A percentile compares a stretch with the other conserved stretches of the same genome.
These are phyloP conservation scores for Ophiostoma sp. DNA, from an alignment of 2,329 filamentous ascomycete species.

Conservation along the genomic window DNA sequence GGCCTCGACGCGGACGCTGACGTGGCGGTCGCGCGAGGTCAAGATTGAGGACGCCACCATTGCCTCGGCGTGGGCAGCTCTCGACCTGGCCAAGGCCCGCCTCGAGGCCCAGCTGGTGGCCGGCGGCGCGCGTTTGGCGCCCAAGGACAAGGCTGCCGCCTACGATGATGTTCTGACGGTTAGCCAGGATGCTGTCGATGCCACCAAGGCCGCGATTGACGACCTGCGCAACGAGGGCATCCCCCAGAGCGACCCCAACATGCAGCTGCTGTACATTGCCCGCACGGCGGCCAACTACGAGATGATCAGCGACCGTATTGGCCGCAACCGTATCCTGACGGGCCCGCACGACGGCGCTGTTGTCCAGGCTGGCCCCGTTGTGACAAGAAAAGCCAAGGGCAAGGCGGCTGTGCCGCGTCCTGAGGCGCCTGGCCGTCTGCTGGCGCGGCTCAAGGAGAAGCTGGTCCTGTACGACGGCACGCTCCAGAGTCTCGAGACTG, in stretches of 20 bases:
- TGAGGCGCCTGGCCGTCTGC: conserved; percentile 70
- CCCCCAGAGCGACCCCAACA: conserved; percentile 76
- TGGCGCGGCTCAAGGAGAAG: conserved; percentile 80
- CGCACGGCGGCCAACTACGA: conserved; percentile 92
- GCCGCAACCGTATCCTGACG: conserved; percentile 84
- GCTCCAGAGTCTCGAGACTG: conserved; percentile 84
- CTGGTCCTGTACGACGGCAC: conserved; percentile 89
- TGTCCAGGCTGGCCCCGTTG: conserved; percentile 48
- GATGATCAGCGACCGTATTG: conserved; percentile 91
- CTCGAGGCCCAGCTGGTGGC: conserved; percentile 52
- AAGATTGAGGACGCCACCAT: conserved; percentile 92
- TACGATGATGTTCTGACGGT: conserved; percentile 90
- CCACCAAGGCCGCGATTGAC: conserved; percentile 89
- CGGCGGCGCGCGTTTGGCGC: conserved; percentile 49
- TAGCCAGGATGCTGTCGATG: conserved; percentile 91
- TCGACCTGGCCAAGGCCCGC: conserved; percentile 55
- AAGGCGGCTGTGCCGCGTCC: conserved; percentile 48
- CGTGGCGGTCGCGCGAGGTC: conserved; percentile 83
- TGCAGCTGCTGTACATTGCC: conserved; percentile 92
- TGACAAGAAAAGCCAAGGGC: conserved; percentile 37
- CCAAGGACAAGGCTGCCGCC: conserved; percentile 73
- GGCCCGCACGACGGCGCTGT: conserved; percentile 77
- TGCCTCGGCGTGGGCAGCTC: conserved; percentile 74
- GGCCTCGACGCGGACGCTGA: conserved; percentile 70
- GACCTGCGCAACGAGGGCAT: conserved; percentile 83